A percentile compares a stretch with the other conserved stretches of the same genome.
These are phyloP conservation scores for Dissophora ornata DNA, from an alignment of 192 early-diverging fungal species.

Conservation along the genomic window DNA sequence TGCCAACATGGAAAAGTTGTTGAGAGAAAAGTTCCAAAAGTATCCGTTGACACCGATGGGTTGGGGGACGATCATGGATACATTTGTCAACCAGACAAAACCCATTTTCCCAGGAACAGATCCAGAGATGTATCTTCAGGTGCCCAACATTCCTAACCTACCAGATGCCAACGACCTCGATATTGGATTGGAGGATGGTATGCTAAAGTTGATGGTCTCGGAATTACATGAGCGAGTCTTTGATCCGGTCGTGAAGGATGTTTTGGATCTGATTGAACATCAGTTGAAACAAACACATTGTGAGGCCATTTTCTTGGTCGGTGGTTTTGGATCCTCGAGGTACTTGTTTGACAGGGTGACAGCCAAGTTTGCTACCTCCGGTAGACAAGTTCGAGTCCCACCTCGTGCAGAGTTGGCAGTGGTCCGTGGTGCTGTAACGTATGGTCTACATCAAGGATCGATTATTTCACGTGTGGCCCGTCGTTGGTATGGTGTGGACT, in stretches of 20 bases:
- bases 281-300: conserved; percentile 50
- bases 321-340: conserved; percentile 61
- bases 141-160: conserved; percentile 52
- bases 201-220: conserved; percentile 53
- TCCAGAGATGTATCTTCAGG: conserved; percentile 53
- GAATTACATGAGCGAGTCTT: conserved; percentile 50
- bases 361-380: conserved; percentile 55
- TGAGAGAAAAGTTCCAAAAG: conserved; percentile 55
- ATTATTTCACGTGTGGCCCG: conserved; percentile 50
- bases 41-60: conserved; percentile 53
- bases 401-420: conserved; percentile 65
- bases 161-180: conserved; percentile 52
- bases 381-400: conserved; percentile 62
- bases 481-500: conserved; percentile 55
- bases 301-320: conserved; percentile 62
- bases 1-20: conserved; percentile 56
- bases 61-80: conserved; percentile 59
- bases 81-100: conserved; percentile 58
- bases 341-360: conserved; percentile 61
- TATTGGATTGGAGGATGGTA: conserved; percentile 51
- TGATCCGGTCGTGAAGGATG: conserved; percentile 43
- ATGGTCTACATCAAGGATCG: conserved; percentile 53
- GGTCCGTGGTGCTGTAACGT: conserved; percentile 60
- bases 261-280: conserved; percentile 50
- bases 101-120: conserved; percentile 51